Conservation (phyloP, 495 filamentous ascomycete genomes). For the Collariella sp. region DNA sequence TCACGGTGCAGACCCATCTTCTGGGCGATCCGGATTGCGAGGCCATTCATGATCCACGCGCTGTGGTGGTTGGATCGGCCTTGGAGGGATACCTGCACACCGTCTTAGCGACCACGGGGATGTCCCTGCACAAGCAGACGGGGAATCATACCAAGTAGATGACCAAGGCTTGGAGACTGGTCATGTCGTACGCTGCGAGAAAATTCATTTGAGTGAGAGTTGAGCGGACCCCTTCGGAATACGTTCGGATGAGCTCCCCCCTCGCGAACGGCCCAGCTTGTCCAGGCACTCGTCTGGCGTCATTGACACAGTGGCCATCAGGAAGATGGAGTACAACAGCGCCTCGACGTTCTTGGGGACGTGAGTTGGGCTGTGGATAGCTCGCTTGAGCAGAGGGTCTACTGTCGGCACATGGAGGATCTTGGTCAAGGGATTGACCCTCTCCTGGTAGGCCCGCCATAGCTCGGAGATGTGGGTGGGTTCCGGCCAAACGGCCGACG, state of each 20-base stretch:
- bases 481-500: slow-evolving; percentile 49
- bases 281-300: slow-evolving; percentile 42
- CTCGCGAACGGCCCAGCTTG: slow-evolving; percentile 40
- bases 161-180: slow-evolving; percentile 45
- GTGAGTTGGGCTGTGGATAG: slow-evolving; percentile 26
- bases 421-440: slow-evolving; percentile 62
- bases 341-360: slow-evolving; percentile 45
- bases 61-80: slow-evolving; percentile 44
- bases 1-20: slow-evolving; percentile 67
- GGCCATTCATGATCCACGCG: slow-evolving; percentile 45
- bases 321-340: slow-evolving; percentile 47
- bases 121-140: background rate
- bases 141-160: slow-evolving; percentile 42
- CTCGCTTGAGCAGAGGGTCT: slow-evolving; percentile 44
- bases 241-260: slow-evolving; percentile 33
- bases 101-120: slow-evolving; percentile 12
- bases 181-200: slow-evolving; percentile 44
- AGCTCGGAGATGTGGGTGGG: slow-evolving; percentile 57
- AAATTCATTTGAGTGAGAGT: slow-evolving; percentile 43
- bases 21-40: slow-evolving; percentile 58
- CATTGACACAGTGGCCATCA: slow-evolving; percentile 39
- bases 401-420: slow-evolving; percentile 60
- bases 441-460: slow-evolving; percentile 61
- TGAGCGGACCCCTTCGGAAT: slow-evolving; percentile 37
- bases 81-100: slow-evolving; percentile 38